phyloP scores from a whole-genome alignment of 2,329 filamentous ascomycete genomes.

The Hypoxylon sp. region DNA sequence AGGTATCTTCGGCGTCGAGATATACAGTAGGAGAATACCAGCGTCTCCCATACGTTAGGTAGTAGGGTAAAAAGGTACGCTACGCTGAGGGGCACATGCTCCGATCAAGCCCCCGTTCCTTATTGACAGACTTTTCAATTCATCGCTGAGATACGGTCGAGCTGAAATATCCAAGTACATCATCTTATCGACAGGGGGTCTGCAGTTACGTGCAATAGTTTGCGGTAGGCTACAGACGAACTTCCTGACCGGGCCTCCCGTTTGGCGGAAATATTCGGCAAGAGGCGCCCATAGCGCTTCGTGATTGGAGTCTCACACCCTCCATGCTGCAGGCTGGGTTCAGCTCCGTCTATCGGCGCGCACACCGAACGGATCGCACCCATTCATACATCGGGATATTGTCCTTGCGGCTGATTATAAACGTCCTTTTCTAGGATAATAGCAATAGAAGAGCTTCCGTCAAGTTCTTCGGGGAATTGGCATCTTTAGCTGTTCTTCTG shows the following conservation, averaged over 20 bases:
- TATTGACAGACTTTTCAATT: not conserved
- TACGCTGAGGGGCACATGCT: too few relatives aligned
- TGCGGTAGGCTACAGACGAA: not conserved
- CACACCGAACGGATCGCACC: not conserved
- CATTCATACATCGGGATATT: not conserved
- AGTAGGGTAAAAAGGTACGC: too few relatives aligned
- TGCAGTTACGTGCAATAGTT: not conserved
- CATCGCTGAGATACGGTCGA: not conserved
- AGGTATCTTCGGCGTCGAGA: too few relatives aligned
- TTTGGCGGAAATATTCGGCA: not conserved
- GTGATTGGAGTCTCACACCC: not conserved
- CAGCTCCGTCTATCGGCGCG: not conserved
- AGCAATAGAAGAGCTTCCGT: not conserved
- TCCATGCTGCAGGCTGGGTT: not conserved
- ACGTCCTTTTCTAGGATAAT: not conserved
- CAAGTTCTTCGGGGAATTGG: not conserved
- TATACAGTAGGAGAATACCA: too few relatives aligned
- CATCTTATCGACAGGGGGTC: not conserved
- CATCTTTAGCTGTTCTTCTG: not conserved
- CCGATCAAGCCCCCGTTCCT: not conserved
- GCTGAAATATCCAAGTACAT: not conserved
- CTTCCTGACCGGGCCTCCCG: not conserved
- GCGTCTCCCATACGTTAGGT: too few relatives aligned
- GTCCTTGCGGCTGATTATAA: not conserved
- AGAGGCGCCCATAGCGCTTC: not conserved